These are phyloP conservation scores for Kuraishia cidri DNA, from an alignment of 805 yeast genomes.

Conservation along the genomic window DNA sequence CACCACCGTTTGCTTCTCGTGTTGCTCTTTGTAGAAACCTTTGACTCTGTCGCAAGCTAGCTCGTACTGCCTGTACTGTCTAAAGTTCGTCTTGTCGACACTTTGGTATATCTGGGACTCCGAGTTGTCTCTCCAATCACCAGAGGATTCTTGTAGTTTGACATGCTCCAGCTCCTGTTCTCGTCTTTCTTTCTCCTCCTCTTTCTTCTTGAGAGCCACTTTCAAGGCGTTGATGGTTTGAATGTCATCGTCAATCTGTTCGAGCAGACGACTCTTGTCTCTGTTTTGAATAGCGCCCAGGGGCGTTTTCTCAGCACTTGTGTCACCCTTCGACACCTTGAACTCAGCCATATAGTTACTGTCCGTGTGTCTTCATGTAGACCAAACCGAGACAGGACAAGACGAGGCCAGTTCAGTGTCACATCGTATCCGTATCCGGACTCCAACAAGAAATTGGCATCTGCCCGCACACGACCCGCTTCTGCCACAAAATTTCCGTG, in stretches of 20 bases:
- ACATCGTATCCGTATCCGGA: too few relatives aligned
- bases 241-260: slow-evolving; percentile 32
- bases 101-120: slow-evolving; percentile 11
- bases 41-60: slow-evolving; percentile 62
- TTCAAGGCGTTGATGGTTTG: slow-evolving; percentile 29
- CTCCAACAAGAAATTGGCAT: too few relatives aligned
- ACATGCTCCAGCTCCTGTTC: slow-evolving; percentile 2
- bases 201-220: slow-evolving; percentile 15
- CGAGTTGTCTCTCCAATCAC: slow-evolving; percentile 8
- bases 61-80: slow-evolving; percentile 54
- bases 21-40: slow-evolving; percentile 59
- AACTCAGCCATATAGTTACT: neutral
- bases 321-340: neutral
- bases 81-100: slow-evolving; percentile 15
- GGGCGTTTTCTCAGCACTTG: neutral
- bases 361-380: too few relatives aligned
- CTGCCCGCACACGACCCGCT: too few relatives aligned
- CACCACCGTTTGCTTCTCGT: slow-evolving; percentile 61
- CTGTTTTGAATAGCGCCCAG: neutral
- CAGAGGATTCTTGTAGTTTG: slow-evolving; percentile 1
- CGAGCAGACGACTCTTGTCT: slow-evolving; percentile 16
- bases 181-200: slow-evolving; percentile 5
- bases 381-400: too few relatives aligned
- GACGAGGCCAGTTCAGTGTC: too few relatives aligned
- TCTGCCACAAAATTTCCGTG: too few relatives aligned